Conservation (phyloP, 1,284 basidiomycete genomes). For the Pyrrhoderma noxium region DNA sequence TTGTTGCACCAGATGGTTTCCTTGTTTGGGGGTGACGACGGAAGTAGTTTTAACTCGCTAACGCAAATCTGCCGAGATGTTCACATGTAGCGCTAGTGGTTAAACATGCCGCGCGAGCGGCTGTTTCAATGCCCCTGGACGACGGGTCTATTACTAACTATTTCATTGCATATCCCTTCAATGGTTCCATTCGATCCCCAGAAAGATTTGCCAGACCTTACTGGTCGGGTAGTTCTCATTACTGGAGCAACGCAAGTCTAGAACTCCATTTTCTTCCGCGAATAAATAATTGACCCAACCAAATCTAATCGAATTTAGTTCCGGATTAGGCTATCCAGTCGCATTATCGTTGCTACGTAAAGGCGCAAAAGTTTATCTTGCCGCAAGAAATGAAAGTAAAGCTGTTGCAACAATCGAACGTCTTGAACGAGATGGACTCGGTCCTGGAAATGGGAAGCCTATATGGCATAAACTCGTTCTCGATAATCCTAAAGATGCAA, state of each 20-base stretch:
- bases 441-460: slow-evolving; percentile 22
- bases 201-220: background rate
- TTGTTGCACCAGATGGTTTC: too few relatives aligned
- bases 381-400: slow-evolving; percentile 28
- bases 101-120: too few relatives aligned
- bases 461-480: slow-evolving; percentile 23
- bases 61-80: too few relatives aligned
- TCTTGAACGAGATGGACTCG: slow-evolving; percentile 16
- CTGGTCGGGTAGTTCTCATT: background rate
- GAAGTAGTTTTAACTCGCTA: too few relatives aligned
- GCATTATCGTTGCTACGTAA: slow-evolving; percentile 26
- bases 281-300: too few relatives aligned
- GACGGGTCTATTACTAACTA: too few relatives aligned
- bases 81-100: too few relatives aligned
- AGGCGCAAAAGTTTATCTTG: slow-evolving; percentile 35
- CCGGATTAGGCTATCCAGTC: slow-evolving; percentile 10
- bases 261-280: background rate
- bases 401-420: slow-evolving; percentile 18
- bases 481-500: slow-evolving; percentile 19
- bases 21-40: too few relatives aligned
- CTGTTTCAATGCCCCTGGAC: too few relatives aligned
- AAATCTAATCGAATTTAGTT: too few relatives aligned
- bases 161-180: too few relatives aligned
- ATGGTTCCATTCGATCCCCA: too few relatives aligned
- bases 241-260: slow-evolving; percentile 9